Evolutionary conservation across 176 grass and related monocot genomes (phyloP).

Genomic region (Ananas comosus): DNA sequence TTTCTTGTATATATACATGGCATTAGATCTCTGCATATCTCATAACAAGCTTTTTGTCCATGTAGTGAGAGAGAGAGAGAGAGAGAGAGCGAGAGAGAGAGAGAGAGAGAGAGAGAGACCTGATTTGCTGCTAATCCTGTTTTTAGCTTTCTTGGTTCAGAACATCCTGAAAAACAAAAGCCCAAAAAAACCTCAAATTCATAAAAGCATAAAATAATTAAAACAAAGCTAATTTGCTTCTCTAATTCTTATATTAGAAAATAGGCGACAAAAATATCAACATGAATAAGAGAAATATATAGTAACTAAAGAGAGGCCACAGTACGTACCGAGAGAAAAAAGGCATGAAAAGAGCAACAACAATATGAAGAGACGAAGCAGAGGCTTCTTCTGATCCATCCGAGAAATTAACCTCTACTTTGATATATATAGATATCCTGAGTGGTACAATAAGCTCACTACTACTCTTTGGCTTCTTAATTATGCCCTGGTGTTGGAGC

Average conservation of each 20-base stretch:
- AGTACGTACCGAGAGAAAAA: conserved; percentile 22
- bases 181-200: not conserved
- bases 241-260: not conserved
- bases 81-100: too few relatives aligned
- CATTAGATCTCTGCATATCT: not conserved
- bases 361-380: conserved; percentile 31
- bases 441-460: not conserved
- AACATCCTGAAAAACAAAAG: not conserved
- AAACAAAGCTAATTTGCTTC: not conserved
- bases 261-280: not conserved
- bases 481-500: too few relatives aligned
- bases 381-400: conserved; percentile 26
- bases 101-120: not conserved
- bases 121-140: not conserved
- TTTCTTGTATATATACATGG: not conserved
- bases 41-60: not conserved
- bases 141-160: not conserved
- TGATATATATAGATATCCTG: not conserved
- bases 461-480: not conserved
- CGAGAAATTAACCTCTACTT: not conserved
- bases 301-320: not conserved
- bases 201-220: not conserved
- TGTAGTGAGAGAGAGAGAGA: too few relatives aligned
- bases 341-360: conserved; percentile 36
- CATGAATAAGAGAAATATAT: not conserved